Evolutionary conservation across 148 eudicot species (phyloP), one percentile per base, ranked within the genome.

Genomic region (Cornus kousa): DNA sequence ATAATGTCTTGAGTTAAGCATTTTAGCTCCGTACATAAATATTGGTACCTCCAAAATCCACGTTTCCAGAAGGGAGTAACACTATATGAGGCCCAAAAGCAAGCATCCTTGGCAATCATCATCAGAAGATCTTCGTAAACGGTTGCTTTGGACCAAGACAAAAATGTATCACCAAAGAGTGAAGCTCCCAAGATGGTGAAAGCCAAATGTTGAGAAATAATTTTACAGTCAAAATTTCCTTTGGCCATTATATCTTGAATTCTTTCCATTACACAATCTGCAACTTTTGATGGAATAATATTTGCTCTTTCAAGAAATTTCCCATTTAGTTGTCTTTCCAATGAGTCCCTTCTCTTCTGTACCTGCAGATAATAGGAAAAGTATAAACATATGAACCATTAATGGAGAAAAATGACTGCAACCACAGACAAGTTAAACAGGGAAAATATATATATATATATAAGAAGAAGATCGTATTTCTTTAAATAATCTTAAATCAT

Each of bases 41-140:
- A 68, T 57, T 83, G 88, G 79, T 83, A 87, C 76, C 79, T 81
- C 89, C 91, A 85, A 68, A 85, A 89, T 68, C 84, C 88, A 67
- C 62, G 82, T 75, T 87, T 89, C 91, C 89, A 87, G 81, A 87
- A 81, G 35, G 89, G 91, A 20, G 83, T 83, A 71, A 89, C 85
- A 66, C 74, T 74, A 67, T 89, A 89, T 48, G 89, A 87, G 17
- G 91, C 89, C 91, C 91, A 89, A 77, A 87, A 79, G 80, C 85
- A 83, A 77, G 91, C 89, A 77, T 89, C 91, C 77, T 83, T 85
- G 16, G 89, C 87, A 68, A 87, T 87, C 80, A 70, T 85, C 84
- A 85, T 72, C 24, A 89, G 85, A 69, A 89, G 89, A 75, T 85
- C 89, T 82, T 87, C 87, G 33, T 85, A 89, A 35, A 82, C 75